phyloP scores from a whole-genome alignment of 495 filamentous ascomycete species.

The Sordaria brevicollis region DNA sequence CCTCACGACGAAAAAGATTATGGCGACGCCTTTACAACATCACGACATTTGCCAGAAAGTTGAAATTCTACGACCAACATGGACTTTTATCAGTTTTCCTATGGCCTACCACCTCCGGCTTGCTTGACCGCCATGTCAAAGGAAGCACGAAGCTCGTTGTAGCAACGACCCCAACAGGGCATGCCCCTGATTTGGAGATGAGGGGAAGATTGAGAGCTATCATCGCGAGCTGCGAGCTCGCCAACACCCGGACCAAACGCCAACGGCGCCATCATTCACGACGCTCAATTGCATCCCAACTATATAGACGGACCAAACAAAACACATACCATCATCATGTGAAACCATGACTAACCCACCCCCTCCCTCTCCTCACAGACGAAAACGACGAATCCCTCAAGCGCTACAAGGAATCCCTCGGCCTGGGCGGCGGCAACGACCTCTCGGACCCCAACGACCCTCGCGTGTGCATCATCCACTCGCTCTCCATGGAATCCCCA shows the following conservation, averaged over 20 bases:
- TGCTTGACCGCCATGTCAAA: background rate
- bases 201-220: background rate
- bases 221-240: background rate
- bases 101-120: background rate
- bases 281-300: background rate
- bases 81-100: background rate
- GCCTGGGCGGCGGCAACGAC: conserved; percentile 53
- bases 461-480: conserved; percentile 78
- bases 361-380: conserved; percentile 30
- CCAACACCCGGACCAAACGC: background rate
- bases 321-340: background rate
- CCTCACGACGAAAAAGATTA: background rate
- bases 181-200: background rate
- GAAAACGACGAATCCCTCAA: conserved; percentile 82
- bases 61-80: background rate
- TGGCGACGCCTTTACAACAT: background rate
- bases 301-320: background rate
- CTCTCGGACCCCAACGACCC: conserved; percentile 67
- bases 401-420: conserved; percentile 94
- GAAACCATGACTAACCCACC: conserved; percentile 1
- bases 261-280: background rate
- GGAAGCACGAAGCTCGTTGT: background rate
- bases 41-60: background rate
- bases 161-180: background rate
- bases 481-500: conserved; percentile 70